Base-by-base conservation (phyloP, 495 filamentous ascomycete species). In the Hyaloscypha hepaticicola region DNA sequence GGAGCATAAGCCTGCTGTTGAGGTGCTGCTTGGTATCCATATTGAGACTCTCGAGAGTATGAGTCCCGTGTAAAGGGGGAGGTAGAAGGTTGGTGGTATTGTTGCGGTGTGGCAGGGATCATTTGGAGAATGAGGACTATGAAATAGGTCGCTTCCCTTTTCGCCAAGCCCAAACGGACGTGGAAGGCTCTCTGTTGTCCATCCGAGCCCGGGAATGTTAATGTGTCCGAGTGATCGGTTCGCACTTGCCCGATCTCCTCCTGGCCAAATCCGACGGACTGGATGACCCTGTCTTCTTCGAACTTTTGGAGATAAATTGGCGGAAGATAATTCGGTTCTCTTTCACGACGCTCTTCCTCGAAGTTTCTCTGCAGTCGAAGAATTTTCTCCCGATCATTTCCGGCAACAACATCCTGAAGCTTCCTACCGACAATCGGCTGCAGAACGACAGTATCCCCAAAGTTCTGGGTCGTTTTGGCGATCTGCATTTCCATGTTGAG, bases 401-500 rank as follows among this genome's bases (percentile, higher is more conserved):
- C 60, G 51, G 68, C 73, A 16, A 86, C 73, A 9, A 85, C 73
- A 57, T 86, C 81, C 45, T 74, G 73, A 51, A 88, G 73, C 60
- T 75, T 78, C 31, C 79, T 74, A 5, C 72, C 77, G 41, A 69
- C 66, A 58, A 70, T 67, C 55, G 74, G 70, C 31, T 64, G 72
- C 57, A 75, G 75, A 5, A 78, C 81, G 33, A 87, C 70, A 51
- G 80, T 75, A 24, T 84, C 82, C 14, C 74, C 69, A 45, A 88
- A 85, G 24, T 76, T 76, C 49, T 69, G 74, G 2, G 82, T 85
- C 14, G 77, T 79, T 64, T 81, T 85, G n/a, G 76, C 74, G 41
- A 88, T 75, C 65, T 84, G 79, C 61, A 87, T 72, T 48, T 82
- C 80, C 64, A 79, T 78, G 45, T 77, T 87, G 52, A 87, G 67